Percentiles rank a stretch among this genome's conserved stretches.
Conservation (phyloP, 1,139 yeast species). For the Meyerozyma smithsonii region DNA sequence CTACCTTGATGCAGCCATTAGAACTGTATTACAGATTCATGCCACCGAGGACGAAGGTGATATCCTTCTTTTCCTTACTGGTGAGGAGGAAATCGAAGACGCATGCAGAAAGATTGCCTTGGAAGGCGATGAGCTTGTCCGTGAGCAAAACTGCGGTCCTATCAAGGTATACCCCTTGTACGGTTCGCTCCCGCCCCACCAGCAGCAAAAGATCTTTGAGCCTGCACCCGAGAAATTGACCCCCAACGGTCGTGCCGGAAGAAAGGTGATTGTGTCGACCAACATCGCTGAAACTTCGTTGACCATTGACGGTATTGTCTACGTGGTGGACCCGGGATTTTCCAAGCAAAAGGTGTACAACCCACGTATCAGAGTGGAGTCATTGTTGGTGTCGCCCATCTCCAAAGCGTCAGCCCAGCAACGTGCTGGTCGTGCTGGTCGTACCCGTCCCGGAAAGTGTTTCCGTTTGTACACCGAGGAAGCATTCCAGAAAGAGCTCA, state of each 20-base stretch:
- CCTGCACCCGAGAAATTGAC: slow-evolving; percentile 68
- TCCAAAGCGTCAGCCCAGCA: slow-evolving; percentile 98
- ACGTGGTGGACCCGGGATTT: slow-evolving; percentile 96
- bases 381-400: slow-evolving; percentile 89
- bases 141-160: slow-evolving; percentile 91
- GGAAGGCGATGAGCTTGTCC: slow-evolving; percentile 81
- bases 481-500: slow-evolving; percentile 89
- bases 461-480: slow-evolving; percentile 95
- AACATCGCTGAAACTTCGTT: slow-evolving; percentile 97
- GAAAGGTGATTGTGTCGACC: slow-evolving; percentile 91
- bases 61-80: slow-evolving; percentile 81
- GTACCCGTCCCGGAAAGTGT: slow-evolving; percentile 98
- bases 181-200: slow-evolving; percentile 94
- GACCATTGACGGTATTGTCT: slow-evolving; percentile 95
- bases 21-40: slow-evolving; percentile 93
- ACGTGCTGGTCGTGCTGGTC: slow-evolving; percentile 99
- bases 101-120: slow-evolving; percentile 84
- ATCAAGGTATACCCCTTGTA: slow-evolving; percentile 85
- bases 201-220: slow-evolving; percentile 89
- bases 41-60: slow-evolving; percentile 96
- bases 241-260: slow-evolving; percentile 80
- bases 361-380: slow-evolving; percentile 94
- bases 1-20: slow-evolving; percentile 87
- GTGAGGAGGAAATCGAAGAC: slow-evolving; percentile 98
- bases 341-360: slow-evolving; percentile 95